Percentiles rank a stretch among this genome's conserved stretches.
Conservation (phyloP, 2,329 filamentous ascomycete genomes). For the Raffaelea albimanens region DNA sequence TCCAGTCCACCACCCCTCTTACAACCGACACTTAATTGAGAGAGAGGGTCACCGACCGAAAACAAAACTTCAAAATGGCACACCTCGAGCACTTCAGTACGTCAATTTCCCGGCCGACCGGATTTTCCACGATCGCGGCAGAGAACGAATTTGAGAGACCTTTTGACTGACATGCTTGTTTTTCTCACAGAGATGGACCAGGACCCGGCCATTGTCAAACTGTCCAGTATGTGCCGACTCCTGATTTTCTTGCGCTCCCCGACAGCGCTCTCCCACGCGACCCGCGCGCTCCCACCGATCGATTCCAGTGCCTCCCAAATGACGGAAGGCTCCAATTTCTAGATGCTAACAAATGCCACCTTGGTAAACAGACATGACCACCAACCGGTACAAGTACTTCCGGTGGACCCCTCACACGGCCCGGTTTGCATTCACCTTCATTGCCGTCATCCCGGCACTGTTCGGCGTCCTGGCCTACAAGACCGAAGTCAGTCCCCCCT, state of each 20-base stretch:
- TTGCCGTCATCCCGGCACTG: constrained; percentile 60
- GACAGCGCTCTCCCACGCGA: too few relatives aligned
- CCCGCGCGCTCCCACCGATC: too few relatives aligned
- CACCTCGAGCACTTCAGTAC: constrained; percentile 34
- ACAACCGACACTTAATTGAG: background rate
- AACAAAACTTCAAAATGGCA: constrained; percentile 28
- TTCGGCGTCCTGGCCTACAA: constrained; percentile 65
- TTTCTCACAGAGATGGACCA: constrained; percentile 29
- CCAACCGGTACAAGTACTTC: constrained; percentile 89
- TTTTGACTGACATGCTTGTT: constrained; percentile 18
- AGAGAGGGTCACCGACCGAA: constrained; percentile 3
- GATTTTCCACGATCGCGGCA: background rate
- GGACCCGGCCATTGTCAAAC: constrained; percentile 38
- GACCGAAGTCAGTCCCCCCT: constrained; percentile 68
- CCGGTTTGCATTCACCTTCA: constrained; percentile 68
- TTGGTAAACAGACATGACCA: constrained; percentile 57
- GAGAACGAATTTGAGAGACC: background rate
- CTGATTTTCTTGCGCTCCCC: too few relatives aligned
- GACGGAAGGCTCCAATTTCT: too few relatives aligned
- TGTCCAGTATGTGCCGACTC: constrained; percentile 28
- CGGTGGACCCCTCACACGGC: constrained; percentile 82
- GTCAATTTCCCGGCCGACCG: constrained; percentile 8
- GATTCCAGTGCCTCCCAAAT: too few relatives aligned
- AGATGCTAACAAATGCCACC: too few relatives aligned
- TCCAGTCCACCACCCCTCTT: background rate